These are phyloP conservation scores for Suillus spraguei DNA, from an alignment of 768 basidiomycete species.

Conservation along the genomic window DNA sequence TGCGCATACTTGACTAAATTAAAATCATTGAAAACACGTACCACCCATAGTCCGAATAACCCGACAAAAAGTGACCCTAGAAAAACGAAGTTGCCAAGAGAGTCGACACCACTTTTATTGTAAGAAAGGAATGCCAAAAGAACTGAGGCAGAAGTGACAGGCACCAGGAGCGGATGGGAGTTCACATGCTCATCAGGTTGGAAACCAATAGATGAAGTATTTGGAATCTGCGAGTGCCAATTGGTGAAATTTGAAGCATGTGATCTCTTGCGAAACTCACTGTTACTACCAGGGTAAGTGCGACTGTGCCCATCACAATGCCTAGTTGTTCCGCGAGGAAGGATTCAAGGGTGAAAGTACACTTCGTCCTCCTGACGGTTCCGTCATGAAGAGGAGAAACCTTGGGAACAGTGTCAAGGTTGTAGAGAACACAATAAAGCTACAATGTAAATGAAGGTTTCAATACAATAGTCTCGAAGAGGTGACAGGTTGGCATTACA, in stretches of 20 bases:
- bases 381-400: conserved; percentile 67
- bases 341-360: conserved; percentile 66
- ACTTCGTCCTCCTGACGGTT: conserved; percentile 43
- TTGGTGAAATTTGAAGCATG: conserved; percentile 5
- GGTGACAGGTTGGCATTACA: background rate
- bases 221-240: conserved; percentile 43
- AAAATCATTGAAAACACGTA: conserved; percentile 38
- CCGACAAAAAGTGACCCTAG: conserved; percentile 54
- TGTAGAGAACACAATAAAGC: conserved; percentile 37
- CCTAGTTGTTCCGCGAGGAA: conserved; percentile 72
- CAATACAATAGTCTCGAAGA: conserved; percentile 5
- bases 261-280: conserved; percentile 37
- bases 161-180: conserved; percentile 64
- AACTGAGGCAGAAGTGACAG: conserved; percentile 55
- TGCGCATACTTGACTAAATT: conserved; percentile 9
- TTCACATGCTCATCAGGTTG: conserved; percentile 28
- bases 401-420: conserved; percentile 58
- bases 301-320: conserved; percentile 57
- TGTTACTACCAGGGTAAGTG: conserved; percentile 59
- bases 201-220: conserved; percentile 34
- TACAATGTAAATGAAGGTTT: conserved; percentile 19
- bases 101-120: conserved; percentile 58
- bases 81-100: conserved; percentile 55
- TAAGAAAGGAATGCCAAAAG: conserved; percentile 67
- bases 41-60: conserved; percentile 73